These are phyloP conservation scores for Grigorovia humatica DNA, from an alignment of 805 yeast species.

Conservation along the genomic window DNA sequence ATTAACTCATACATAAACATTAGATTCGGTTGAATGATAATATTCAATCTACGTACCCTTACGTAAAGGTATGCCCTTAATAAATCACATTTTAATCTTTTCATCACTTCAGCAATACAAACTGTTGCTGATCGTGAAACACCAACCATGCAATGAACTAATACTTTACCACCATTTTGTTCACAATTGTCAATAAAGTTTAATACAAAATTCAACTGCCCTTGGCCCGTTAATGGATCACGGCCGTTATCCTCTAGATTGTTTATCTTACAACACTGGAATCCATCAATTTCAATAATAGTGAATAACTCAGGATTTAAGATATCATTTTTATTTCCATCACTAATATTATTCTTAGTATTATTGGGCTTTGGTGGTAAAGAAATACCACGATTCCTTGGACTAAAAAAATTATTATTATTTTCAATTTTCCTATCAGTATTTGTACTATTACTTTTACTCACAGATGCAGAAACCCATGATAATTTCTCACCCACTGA, in stretches of 20 bases:
- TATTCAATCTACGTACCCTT: slow-evolving; percentile 81
- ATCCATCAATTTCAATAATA: slow-evolving; percentile 22
- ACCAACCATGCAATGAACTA: slow-evolving; percentile 93
- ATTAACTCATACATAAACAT: slow-evolving; percentile 85
- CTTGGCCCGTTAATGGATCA: slow-evolving; percentile 53
- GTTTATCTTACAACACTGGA: slow-evolving; percentile 41
- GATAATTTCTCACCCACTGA: slow-evolving; percentile 75
- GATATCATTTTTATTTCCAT: not conserved
- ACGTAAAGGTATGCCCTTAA: slow-evolving; percentile 79
- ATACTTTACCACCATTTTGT: slow-evolving; percentile 37
- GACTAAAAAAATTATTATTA: not conserved
- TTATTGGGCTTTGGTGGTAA: slow-evolving; percentile 5
- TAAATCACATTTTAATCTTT: slow-evolving; percentile 51
- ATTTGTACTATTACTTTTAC: not conserved
- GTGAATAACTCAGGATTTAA: not conserved
- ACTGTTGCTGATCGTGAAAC: slow-evolving; percentile 93
- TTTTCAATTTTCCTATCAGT: not conserved
- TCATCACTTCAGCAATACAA: slow-evolving; percentile 92
- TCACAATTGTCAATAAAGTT: slow-evolving; percentile 51
- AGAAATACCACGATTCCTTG: slow-evolving; percentile 12
- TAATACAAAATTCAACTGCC: slow-evolving; percentile 52
- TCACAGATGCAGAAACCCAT: slow-evolving; percentile 35
- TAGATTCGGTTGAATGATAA: slow-evolving; percentile 88
- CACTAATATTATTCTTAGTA: not conserved
- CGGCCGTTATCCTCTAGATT: slow-evolving; percentile 87